Base-by-base conservation (phyloP, 768 basidiomycete genomes). In the Lentinula raphanica region DNA sequence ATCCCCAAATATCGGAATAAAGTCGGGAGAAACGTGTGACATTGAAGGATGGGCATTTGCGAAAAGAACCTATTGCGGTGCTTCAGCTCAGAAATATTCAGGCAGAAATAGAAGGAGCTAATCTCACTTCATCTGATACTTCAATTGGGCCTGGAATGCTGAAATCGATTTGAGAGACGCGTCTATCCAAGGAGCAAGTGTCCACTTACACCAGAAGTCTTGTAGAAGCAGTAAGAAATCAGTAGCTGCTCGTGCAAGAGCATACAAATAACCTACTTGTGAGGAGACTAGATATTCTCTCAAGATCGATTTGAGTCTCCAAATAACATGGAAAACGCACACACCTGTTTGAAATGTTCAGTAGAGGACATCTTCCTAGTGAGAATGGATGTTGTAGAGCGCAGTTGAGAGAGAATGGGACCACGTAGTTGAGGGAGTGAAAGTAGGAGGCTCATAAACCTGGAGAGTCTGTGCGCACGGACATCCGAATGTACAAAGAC, bases 21-120 rank as follows among this genome's bases (percentile, higher is more conserved):
- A 98, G 31, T 92, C 94, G 12, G 86, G 82, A 27, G 92, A 89
- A 65, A 94, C 85, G 70, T 98, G 95, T 54, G 90, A 90, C 79
- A 94, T 80, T 55, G 87, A 84, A 0, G 94, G 93, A 65, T 91
- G 92, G 0, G 97, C 96, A 78, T 98, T 98, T 66, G 94, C 94
- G 65, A 78, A 86, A 63, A 98, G 86, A 59, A 98, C 94, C 81
- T 89, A 63, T 56, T 44, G 21, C 35, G 13, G 21, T 15, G 15
- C 12, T 32, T 19, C 46, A 60, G 29, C 60, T 46, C 29, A 38
- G 40, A 44, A 27, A 49, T 32, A 49, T 44, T 56, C 35, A 28
- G 27, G 39, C 38, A 3, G 36, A n/a, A 5, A 12, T 15, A 45
- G 36, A 29, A 5, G 31, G 35, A 25, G 12, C 42, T 21, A 44